phyloP scores from a whole-genome alignment of 1,284 basidiomycete genomes.

The Malassezia caprae region DNA sequence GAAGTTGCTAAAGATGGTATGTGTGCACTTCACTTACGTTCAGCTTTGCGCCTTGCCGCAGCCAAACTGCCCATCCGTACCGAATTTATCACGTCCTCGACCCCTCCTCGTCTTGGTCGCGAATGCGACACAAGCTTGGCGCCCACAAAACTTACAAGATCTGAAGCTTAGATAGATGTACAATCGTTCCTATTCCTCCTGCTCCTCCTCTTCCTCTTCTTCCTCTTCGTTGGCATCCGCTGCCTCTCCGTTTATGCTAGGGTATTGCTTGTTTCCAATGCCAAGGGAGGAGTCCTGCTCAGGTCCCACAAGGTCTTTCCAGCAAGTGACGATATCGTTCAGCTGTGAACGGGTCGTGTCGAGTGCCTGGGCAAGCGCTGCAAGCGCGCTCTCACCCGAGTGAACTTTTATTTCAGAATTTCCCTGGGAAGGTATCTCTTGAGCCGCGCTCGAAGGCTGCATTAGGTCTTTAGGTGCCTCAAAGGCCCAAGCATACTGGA shows the following conservation, averaged over 20 bases:
- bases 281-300: constrained; percentile 13
- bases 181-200: background rate
- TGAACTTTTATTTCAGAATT: background rate
- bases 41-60: constrained; percentile 79
- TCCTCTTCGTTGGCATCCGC: background rate
- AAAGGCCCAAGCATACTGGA: constrained; percentile 4
- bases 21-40: constrained; percentile 23
- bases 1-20: constrained; percentile 84
- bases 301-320: constrained; percentile 16
- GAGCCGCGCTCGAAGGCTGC: background rate
- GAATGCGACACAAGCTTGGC: constrained; percentile 18
- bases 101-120: constrained; percentile 67
- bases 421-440: background rate
- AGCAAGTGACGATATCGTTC: constrained; percentile 12
- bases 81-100: constrained; percentile 68
- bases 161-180: background rate
- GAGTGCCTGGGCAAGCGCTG: constrained; percentile 2
- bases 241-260: background rate
- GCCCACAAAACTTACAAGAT: background rate
- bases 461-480: background rate
- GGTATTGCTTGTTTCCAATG: constrained; percentile 6
- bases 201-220: background rate
- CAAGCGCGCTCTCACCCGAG: background rate
- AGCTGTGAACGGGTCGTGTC: constrained; percentile 2
- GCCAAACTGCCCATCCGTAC: constrained; percentile 78